These are phyloP conservation scores for Fusarium sp. DNA, from an alignment of 2,329 filamentous ascomycete species.

Conservation along the genomic window DNA sequence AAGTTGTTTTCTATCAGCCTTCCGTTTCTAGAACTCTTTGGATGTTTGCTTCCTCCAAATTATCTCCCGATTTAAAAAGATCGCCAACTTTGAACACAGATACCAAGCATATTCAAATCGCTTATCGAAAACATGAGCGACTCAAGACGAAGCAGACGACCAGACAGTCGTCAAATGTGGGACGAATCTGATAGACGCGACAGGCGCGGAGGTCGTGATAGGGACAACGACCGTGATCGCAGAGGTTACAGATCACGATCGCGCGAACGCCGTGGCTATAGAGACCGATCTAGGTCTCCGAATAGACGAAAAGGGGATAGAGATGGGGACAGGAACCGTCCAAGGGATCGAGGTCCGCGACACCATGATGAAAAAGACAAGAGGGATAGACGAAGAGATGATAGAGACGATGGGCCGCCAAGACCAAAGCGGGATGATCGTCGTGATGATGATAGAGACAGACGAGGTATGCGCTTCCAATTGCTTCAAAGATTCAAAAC, in stretches of 20 bases:
- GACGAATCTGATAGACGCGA: constrained; percentile 63
- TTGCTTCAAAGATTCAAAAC: not conserved
- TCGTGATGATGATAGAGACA: constrained; percentile 44
- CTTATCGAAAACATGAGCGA: constrained; percentile 48
- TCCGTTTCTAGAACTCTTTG: constrained; percentile 22
- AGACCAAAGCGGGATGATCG: constrained; percentile 40
- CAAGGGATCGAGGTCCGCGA: constrained; percentile 49
- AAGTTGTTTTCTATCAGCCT: constrained; percentile 36
- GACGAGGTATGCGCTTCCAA: constrained; percentile 38
- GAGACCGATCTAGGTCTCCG: constrained; percentile 55
- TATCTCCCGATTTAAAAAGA: constrained; percentile 3
- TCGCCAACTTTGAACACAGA: not conserved
- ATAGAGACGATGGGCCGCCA: constrained; percentile 40
- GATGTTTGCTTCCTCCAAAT: constrained; percentile 1
- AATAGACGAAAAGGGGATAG: constrained; percentile 54
- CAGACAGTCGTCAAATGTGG: constrained; percentile 71
- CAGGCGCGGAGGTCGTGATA: constrained; percentile 48
- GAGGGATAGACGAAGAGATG: constrained; percentile 44
- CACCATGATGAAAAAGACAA: constrained; percentile 44
- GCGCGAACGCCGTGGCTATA: constrained; percentile 49
- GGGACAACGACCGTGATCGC: constrained; percentile 49
- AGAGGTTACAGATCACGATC: constrained; percentile 52
- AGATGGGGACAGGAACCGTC: constrained; percentile 53
- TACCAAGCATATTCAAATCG: not conserved
- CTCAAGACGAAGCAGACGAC: constrained; percentile 50